These are phyloP conservation scores for Phytophthora pini DNA, from an alignment of 352 stramenopile species.

Conservation along the genomic window DNA sequence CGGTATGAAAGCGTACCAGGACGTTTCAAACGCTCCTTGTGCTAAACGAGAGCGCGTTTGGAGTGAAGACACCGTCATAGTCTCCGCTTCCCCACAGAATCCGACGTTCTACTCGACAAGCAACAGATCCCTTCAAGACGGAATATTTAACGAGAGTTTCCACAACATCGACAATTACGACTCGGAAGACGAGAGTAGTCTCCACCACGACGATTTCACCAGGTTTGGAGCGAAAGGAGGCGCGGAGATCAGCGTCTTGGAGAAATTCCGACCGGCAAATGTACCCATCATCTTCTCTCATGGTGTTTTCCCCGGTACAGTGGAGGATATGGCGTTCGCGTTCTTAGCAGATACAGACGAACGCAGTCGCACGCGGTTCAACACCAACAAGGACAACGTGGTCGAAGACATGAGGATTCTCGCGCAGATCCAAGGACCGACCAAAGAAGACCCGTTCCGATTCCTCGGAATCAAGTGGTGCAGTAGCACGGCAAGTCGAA, in stretches of 20 bases:
- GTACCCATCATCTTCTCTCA: constrained; percentile 37
- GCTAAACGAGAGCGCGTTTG: constrained; percentile 35
- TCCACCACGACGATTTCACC: constrained; percentile 33
- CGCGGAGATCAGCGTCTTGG: constrained; percentile 35
- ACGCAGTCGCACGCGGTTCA: constrained; percentile 23
- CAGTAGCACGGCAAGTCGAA: constrained; percentile 14
- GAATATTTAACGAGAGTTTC: constrained; percentile 5
- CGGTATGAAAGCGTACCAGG: constrained; percentile 54
- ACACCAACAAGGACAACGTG: constrained; percentile 27
- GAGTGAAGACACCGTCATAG: constrained; percentile 45
- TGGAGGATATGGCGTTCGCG: constrained; percentile 52
- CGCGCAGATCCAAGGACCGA: constrained; percentile 26
- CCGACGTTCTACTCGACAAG: constrained; percentile 31
- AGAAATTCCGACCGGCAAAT: constrained; percentile 42
- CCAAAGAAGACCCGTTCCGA: constrained; percentile 43
- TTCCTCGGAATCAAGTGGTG: constrained; percentile 63
- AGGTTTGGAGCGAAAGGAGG: constrained; percentile 37
- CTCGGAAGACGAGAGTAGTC: constrained; percentile 23
- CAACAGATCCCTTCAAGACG: constrained; percentile 24
- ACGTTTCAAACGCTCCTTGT: constrained; percentile 23
- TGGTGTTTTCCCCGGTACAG: constrained; percentile 38
- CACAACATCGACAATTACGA: constrained; percentile 30
- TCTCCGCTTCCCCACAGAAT: constrained; percentile 32
- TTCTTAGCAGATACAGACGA: constrained; percentile 46
- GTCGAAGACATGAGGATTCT: constrained; percentile 34